Conservation (phyloP, 768 basidiomycete genomes). For the Rhodocollybia butyracea region DNA sequence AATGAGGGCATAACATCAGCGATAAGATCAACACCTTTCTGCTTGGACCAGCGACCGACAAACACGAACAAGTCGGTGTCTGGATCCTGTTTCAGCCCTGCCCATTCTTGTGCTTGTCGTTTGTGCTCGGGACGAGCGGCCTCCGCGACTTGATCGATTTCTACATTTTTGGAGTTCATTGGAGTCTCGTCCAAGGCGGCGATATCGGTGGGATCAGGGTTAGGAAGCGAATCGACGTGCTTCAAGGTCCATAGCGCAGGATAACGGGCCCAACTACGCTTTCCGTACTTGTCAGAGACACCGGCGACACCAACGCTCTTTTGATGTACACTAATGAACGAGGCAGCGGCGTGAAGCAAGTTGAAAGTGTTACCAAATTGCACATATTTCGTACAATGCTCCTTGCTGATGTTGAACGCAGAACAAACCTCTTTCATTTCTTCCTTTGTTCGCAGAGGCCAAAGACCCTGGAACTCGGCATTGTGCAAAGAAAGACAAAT, state of each 20-base stretch:
- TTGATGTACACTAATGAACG: constrained; percentile 90
- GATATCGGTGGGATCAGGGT: constrained; percentile 94
- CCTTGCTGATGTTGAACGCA: constrained; percentile 96
- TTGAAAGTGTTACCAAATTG: constrained; percentile 99
- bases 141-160: constrained; percentile 79
- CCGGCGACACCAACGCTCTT: constrained; percentile 95
- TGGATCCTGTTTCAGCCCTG: constrained; percentile 88
- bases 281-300: constrained; percentile 97
- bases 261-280: constrained; percentile 95
- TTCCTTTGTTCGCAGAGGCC: constrained; percentile 95
- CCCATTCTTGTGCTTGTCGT: constrained; percentile 95
- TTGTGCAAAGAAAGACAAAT: constrained; percentile 93
- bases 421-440: constrained; percentile 99
- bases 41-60: constrained; percentile 97
- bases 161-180: constrained; percentile 63
- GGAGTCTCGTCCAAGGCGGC: constrained; percentile 86
- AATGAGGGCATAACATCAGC: constrained; percentile 92
- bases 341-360: constrained; percentile 88
- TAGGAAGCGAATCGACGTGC: constrained; percentile 93
- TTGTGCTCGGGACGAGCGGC: constrained; percentile 87
- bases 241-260: constrained; percentile 95
- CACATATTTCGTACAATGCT: constrained; percentile 94
- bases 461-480: constrained; percentile 96
- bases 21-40: constrained; percentile 95
- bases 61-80: constrained; percentile 91